These are phyloP conservation scores for Chlorella variabilis DNA, from an alignment of 163 green algal genomes.

Conservation along the genomic window DNA sequence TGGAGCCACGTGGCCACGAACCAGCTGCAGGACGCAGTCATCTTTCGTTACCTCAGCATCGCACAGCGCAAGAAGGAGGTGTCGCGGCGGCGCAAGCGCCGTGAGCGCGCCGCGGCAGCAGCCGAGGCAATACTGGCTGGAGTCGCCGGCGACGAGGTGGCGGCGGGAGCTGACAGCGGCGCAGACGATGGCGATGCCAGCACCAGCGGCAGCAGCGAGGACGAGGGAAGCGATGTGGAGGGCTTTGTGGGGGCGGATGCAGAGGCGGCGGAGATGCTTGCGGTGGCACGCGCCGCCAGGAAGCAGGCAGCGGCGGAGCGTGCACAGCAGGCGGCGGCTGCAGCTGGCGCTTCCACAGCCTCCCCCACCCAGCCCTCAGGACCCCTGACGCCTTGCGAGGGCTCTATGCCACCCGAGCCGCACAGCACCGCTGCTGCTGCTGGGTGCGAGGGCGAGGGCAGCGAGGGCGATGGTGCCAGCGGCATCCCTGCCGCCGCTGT, in stretches of 20 bases:
- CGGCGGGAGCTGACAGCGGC: not conserved
- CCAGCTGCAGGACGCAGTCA: constrained; percentile 37
- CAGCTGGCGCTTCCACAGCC: not conserved
- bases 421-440: not conserved
- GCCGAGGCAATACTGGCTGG: not conserved
- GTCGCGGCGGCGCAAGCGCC: not conserved
- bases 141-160: not conserved
- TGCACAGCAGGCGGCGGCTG: not conserved
- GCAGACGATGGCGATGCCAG: not conserved
- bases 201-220: not conserved
- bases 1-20: constrained; percentile 51
- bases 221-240: not conserved
- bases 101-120: constrained; percentile 4
- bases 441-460: constrained; percentile 4
- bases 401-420: no score
- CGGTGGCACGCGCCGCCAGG: not conserved
- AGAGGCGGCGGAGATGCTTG: constrained; percentile 10
- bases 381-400: constrained; percentile 33
- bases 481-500: not conserved
- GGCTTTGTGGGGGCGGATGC: not conserved
- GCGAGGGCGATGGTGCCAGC: constrained; percentile 7
- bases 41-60: constrained; percentile 25
- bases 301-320: constrained; percentile 18
- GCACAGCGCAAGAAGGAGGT: constrained; percentile 18
- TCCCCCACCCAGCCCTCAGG: constrained; percentile 32